Conservation (phyloP, 768 basidiomycete species). For the Collybia nuda region DNA sequence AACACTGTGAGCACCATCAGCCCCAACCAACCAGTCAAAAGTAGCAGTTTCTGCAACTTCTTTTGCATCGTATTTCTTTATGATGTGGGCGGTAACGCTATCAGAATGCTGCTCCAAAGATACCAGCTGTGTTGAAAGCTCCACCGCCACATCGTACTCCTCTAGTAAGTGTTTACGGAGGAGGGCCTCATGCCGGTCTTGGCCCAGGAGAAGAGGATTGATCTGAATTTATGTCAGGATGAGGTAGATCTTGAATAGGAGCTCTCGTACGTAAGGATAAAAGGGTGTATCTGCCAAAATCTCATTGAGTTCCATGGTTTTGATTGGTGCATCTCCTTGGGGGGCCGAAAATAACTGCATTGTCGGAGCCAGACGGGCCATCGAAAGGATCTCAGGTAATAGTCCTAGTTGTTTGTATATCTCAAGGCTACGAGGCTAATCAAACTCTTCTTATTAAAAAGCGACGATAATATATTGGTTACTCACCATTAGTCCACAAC, state of each 20-base stretch:
- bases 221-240: conserved; percentile 17
- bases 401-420: background rate
- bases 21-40: conserved; percentile 40
- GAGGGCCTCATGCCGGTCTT: conserved; percentile 35
- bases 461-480: no score
- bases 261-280: background rate
- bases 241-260: background rate
- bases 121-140: conserved; percentile 44
- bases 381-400: background rate
- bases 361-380: background rate
- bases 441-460: no score
- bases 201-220: conserved; percentile 32
- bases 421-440: background rate
- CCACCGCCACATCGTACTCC: conserved; percentile 31
- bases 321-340: background rate
- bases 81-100: conserved; percentile 33
- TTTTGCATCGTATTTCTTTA: conserved; percentile 16
- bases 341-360: background rate
- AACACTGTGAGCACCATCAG: conserved; percentile 42
- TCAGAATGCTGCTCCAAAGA: conserved; percentile 38
- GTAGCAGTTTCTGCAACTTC: conserved; percentile 24
- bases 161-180: conserved; percentile 30
- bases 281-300: background rate
- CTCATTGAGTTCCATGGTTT: background rate
- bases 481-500: conserved; percentile 35